phyloP scores from a whole-genome alignment of 2,329 filamentous ascomycete species.

The Cordyceps farinosa region DNA sequence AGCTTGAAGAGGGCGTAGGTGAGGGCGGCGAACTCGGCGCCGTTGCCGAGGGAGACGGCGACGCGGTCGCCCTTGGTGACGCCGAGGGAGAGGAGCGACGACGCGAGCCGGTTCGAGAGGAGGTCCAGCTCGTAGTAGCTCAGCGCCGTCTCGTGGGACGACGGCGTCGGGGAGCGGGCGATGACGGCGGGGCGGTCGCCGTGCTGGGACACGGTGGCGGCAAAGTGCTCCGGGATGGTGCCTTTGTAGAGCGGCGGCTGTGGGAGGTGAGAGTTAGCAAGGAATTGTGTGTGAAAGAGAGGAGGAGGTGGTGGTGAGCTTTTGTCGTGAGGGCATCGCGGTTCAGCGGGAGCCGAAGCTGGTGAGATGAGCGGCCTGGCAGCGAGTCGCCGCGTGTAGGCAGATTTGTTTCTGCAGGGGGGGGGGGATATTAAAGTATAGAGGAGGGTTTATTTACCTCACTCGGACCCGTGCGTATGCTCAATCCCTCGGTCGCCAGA shows the following conservation, averaged over 20 bases:
- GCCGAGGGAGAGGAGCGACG: slow-evolving; percentile 64
- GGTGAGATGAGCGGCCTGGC: background rate
- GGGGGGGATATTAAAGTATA: background rate
- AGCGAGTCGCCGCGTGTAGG: background rate
- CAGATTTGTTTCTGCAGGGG: background rate
- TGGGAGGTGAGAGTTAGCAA: background rate
- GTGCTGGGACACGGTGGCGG: slow-evolving; percentile 57
- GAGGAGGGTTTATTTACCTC: slow-evolving; percentile 13
- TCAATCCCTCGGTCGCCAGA: slow-evolving; percentile 15
- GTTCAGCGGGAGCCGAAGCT: background rate
- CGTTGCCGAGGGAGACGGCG: slow-evolving; percentile 82
- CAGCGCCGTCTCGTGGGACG: slow-evolving; percentile 59
- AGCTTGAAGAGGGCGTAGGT: slow-evolving; percentile 92
- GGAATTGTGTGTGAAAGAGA: background rate
- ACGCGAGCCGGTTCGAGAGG: slow-evolving; percentile 71
- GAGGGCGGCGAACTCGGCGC: slow-evolving; percentile 74
- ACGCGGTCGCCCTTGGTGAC: slow-evolving; percentile 81
- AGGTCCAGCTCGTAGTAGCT: slow-evolving; percentile 74
- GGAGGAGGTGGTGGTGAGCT: background rate
- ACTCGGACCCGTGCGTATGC: slow-evolving; percentile 21
- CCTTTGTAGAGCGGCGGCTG: slow-evolving; percentile 64
- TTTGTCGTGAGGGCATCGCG: background rate
- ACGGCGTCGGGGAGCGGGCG: slow-evolving; percentile 37
- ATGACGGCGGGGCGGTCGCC: slow-evolving; percentile 63
- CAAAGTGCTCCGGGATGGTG: slow-evolving; percentile 72